Evolutionary conservation across 768 basidiomycete genomes (phyloP), one percentile per base, ranked within the genome.

Genomic region (Trametes cinnabarina): DNA sequence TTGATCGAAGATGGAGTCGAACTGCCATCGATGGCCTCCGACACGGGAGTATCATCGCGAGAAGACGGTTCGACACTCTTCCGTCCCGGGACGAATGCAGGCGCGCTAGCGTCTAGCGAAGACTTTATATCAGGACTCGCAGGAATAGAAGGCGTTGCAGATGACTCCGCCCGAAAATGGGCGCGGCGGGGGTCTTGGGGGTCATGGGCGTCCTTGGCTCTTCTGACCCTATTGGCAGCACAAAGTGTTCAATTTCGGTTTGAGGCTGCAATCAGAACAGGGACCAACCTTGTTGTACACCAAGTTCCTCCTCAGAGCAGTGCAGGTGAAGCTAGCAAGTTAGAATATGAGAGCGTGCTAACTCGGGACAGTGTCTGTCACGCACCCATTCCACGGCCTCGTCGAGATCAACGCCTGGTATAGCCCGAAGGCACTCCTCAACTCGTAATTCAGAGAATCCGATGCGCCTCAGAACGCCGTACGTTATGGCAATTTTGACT

Each of bases 361-460:
- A 15, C 17, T n/a, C 14, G 17, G 11, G 5, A 39, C 7, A 9
- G 7, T n/a, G 11, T 5, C 15, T 14, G 19, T 32, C 19, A 70
- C 83, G 55, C 63, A 96, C 93, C 96, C 96, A 98, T 68, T 94
- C 88, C 51, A 90, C 81, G 10, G 91, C 93, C 50, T 93, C 89
- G 15, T 98, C 95, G n/a, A 93, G 74, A 23, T 91, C 90, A 30
- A 88, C 73, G 12, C 86, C 82, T 25, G 76, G 71, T 25, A 92
- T 83, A 6, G 78, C 71, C 49, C 75, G 72, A 43, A 98, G 71
- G 69, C 93, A 97, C 64, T 88, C 80, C 47, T 82, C 78, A 6
- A 93, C 87, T 51, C 82, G 76, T 11, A 78, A 78, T 65, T 90
- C 85, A 1, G 79, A 71, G 68, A 93, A 93, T 3, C 91, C 92